Evolutionary conservation across 176 grass and related monocot genomes (phyloP).

Genomic region (Zea mays): Zm-B73-REFERENCE-NAM-5.0 NC_050096.1:90024501-90025000

Average conservation of each 20-base stretch:
- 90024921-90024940: constrained; percentile 84
- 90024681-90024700: constrained; percentile 32
- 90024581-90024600: too few species aligned
- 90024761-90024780: not conserved
- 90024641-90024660: too few species aligned
- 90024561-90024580: too few species aligned
- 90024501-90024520: too few species aligned
- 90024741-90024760: constrained; percentile 16
- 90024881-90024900: constrained; percentile 78
- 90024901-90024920: constrained; percentile 81
- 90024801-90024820: not conserved
- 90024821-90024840: constrained; percentile 76
- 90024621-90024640: too few species aligned
- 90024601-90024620: too few species aligned
- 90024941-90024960: constrained; percentile 56
- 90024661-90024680: too few species aligned
- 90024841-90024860: constrained; percentile 73
- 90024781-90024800: too few species aligned
- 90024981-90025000: not conserved
- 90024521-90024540: too few species aligned
- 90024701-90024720: constrained; percentile 11
- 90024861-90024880: constrained; percentile 68
- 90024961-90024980: not conserved
- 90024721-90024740: constrained; percentile 16
- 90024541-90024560: too few species aligned